Evolutionary conservation across 345 rosid species (phyloP), one percentile per base, ranked within the genome.

Genomic region (Rhodamnia argentea): DNA sequence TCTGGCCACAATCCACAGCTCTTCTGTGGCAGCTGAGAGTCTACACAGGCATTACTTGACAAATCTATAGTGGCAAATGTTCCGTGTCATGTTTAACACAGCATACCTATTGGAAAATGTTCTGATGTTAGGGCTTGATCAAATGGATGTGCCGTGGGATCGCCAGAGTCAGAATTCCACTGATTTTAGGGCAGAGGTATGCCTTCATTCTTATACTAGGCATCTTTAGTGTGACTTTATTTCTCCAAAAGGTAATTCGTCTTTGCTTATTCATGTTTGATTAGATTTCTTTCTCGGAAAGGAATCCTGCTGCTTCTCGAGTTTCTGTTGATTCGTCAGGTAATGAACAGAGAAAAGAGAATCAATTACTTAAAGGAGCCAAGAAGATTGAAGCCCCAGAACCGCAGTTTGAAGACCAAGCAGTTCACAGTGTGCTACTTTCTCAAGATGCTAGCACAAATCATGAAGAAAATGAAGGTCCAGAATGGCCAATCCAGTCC

Each of bases 201-300:
- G 83, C 83, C 83, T 16, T 44, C 47, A 59, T 82, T 54, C 53
- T 58, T 62, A 29, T 62, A 15, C 42, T 15, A 15, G 7, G 23
- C 42, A 29, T 62, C 75, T 1, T 62, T 62, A 3, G 75, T 13
- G 2, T 27, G 40, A 62, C 1, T 29, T 62, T 7, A 62, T 29
- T 62, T 62, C 7, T 20, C 3, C 6, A 1, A 3, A 29, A 62
- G 14, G 1, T 62, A 62, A 29, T 29, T 62, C 42, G 3, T 62
- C 23, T 62, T 7, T 62, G 42, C 6, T 62, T 62, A 15, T 62
- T 3, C 23, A 0, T 62, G 23, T 62, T 62, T 62, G 6, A 29
- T 29, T 62, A 96, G 99, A 91, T 95, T 93, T 93, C 93, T 91
- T 95, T 96, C 92, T 95, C 98, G 59, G 98, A 95, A 85, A 91